Evolutionary conservation across 441 rosid species (phyloP), one percentile per base, ranked within the genome.

Genomic region (Gossypium aridum): DNA sequence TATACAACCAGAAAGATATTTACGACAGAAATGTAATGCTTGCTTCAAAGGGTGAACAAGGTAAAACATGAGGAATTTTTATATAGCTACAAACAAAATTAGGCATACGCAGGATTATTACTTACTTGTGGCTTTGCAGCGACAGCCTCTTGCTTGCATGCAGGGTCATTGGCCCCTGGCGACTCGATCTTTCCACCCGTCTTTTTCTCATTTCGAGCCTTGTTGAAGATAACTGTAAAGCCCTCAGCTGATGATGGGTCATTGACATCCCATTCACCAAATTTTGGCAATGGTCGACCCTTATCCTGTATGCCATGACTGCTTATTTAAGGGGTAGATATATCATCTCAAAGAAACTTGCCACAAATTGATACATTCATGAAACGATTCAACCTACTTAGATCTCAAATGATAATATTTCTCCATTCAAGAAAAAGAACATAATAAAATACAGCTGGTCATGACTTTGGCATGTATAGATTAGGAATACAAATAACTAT

Each of bases 141-240:
- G 79, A 76, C 85, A 64, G 76, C 64, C 13, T 81, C 80, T 23
- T 78, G 79, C 83, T 82, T 85, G 74, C 34, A 75, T 20, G 78
- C 76, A 37, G 84, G 43, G 34, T 83, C 81, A 73, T 83, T 77
- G 76, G 78, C 89, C 56, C 81, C 81, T 0, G 91, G 89, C 3
- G 95, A 87, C n/a, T 86, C 89, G 10, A 81, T 80, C 59, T 83
- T 87, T 54, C 86, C 91, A 64, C 93, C 98, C 0, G 88, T 87
- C 78, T 88, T 93, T 77, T 91, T 93, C 85, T 93, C 97, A 80
- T 91, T 84, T 76, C 98, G 88, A 81, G 98, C 98, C 85, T 91
- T 91, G 86, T 90, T 90, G 88, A 93, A 93, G 80, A 93, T 89
- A 57, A 91, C 91, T 10, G 98, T 90, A 79, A 89, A 93, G 66